These are phyloP conservation scores for Rhodotorula paludigena DNA, from an alignment of 768 basidiomycete species.

Conservation along the genomic window DNA sequence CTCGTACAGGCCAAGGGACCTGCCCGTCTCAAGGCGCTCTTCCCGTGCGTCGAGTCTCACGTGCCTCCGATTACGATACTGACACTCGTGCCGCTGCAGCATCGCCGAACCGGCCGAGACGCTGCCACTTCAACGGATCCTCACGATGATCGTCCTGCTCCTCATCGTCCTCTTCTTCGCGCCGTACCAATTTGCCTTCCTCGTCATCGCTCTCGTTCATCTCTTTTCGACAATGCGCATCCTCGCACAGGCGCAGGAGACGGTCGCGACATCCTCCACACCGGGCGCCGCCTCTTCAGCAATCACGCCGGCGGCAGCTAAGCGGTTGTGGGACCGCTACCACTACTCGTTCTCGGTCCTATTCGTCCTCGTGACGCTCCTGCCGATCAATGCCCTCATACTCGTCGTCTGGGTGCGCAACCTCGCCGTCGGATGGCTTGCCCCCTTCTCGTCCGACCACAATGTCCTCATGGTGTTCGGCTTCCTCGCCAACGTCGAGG, in stretches of 20 bases:
- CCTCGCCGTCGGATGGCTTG: slow-evolving; percentile 66
- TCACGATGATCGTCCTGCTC: slow-evolving; percentile 58
- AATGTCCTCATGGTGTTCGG: slow-evolving; percentile 41
- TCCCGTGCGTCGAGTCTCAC: neutral
- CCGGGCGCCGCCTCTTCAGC: slow-evolving; percentile 68
- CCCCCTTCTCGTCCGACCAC: slow-evolving; percentile 78
- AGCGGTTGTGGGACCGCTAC: slow-evolving; percentile 17
- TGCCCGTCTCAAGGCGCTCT: neutral
- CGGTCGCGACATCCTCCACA: slow-evolving; percentile 6
- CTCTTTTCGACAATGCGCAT: slow-evolving; percentile 57
- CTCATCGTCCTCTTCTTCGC: slow-evolving; percentile 66
- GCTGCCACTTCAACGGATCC: slow-evolving; percentile 12
- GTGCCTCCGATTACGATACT: neutral
- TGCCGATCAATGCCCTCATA: slow-evolving; percentile 66
- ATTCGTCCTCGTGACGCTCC: slow-evolving; percentile 70
- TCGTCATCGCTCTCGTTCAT: slow-evolving; percentile 77
- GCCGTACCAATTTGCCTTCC: slow-evolving; percentile 89
- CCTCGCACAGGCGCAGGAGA: slow-evolving; percentile 8
- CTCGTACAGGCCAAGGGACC: neutral
- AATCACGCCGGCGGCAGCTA: neutral
- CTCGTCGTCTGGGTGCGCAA: slow-evolving; percentile 78
- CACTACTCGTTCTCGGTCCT: slow-evolving; percentile 50
- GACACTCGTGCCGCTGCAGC: neutral
- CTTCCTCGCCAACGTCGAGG: slow-evolving; percentile 42
- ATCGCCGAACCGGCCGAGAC: slow-evolving; percentile 8